Evolutionary conservation across 148 eudicot species (phyloP).

Genomic region (Rheum nobile): DNA sequence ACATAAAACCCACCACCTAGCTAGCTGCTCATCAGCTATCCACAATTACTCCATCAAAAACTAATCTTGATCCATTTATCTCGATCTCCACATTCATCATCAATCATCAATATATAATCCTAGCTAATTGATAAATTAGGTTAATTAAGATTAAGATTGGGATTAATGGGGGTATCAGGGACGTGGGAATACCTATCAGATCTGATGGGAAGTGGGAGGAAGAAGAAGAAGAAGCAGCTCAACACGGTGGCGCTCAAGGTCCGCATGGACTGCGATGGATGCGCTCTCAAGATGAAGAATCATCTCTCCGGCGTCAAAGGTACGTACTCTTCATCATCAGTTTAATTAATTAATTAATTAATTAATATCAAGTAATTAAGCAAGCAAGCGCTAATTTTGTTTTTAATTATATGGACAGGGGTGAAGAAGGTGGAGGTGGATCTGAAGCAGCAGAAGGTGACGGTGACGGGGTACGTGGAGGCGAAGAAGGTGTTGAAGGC

Average conservation of each 20-base stretch:
- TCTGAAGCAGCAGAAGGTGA: slow-evolving; percentile 62
- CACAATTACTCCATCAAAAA: not conserved
- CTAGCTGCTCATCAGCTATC: not conserved
- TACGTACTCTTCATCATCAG: slow-evolving; percentile 8
- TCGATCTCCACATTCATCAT: not conserved
- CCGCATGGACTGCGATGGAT: slow-evolving; percentile 84
- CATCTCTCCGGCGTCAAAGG: slow-evolving; percentile 61
- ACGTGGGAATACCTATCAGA: slow-evolving; percentile 63
- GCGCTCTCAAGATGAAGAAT: slow-evolving; percentile 53
- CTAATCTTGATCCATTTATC: not conserved
- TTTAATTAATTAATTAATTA: too few relatives aligned
- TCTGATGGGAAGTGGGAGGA: slow-evolving; percentile 17
- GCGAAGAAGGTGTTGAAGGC: slow-evolving; percentile 47
- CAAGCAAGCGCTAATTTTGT: too few relatives aligned
- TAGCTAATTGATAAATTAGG: too few relatives aligned
- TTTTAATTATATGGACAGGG: slow-evolving; percentile 18
- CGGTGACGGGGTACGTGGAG: slow-evolving; percentile 59
- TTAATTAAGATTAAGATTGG: too few relatives aligned
- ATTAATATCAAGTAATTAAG: too few relatives aligned
- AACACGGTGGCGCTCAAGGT: slow-evolving; percentile 50
- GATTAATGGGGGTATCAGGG: slow-evolving; percentile 58
- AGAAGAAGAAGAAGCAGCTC: slow-evolving; percentile 44
- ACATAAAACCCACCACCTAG: not conserved
- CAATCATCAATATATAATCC: not conserved
- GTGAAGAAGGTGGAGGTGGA: slow-evolving; percentile 59